Evolutionary conservation across 1,284 basidiomycete genomes (phyloP).

Genomic region (Marasmius fiardii): DNA sequence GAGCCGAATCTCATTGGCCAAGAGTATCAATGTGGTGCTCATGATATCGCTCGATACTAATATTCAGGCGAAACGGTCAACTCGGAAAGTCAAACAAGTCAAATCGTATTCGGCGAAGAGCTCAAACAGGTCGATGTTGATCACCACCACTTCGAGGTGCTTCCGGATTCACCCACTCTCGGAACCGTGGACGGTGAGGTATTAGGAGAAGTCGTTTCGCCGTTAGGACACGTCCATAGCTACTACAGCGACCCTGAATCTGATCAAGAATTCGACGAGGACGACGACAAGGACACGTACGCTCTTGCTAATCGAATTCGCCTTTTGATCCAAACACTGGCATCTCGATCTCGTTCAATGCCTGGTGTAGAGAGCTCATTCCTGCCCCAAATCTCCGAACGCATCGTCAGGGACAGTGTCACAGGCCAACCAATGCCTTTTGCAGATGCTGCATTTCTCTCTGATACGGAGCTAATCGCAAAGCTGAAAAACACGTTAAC

Average conservation of each 20-base stretch:
- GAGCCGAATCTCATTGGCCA: too few relatives aligned
- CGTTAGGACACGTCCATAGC: neutral
- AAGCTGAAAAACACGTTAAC: neutral
- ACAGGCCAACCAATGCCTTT: constrained; percentile 1
- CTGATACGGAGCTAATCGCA: neutral
- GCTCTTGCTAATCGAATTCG: neutral
- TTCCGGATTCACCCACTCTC: neutral
- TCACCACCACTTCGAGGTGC: neutral
- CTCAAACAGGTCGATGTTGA: neutral
- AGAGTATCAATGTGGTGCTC: too few relatives aligned
- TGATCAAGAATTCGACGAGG: neutral
- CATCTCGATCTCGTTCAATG: neutral
- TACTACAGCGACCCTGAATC: constrained; percentile 1
- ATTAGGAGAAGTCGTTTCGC: neutral
- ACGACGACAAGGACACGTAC: neutral
- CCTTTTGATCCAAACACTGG: neutral
- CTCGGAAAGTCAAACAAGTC: neutral
- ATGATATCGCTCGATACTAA: too few relatives aligned
- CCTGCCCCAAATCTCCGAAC: constrained; percentile 7
- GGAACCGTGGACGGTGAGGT: neutral
- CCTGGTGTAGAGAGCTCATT: neutral
- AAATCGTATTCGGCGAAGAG: neutral
- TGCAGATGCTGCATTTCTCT: neutral
- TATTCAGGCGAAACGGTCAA: too few relatives aligned
- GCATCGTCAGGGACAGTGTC: neutral